phyloP scores from a whole-genome alignment of 164 flowering plant species.

The Macadamia integrifolia region DNA sequence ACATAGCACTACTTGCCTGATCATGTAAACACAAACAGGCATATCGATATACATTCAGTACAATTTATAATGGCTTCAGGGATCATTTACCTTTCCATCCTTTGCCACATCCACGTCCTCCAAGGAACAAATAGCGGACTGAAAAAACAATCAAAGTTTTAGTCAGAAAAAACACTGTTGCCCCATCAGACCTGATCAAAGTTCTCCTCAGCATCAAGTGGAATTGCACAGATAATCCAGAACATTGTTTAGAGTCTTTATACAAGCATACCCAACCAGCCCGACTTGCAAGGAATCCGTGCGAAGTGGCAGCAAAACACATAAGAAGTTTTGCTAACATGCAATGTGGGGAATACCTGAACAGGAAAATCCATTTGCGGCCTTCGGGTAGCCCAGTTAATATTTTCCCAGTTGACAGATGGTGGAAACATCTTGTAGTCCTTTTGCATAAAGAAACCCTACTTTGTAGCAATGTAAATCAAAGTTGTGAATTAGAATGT shows the following conservation, averaged over 20 bases:
- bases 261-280: background rate
- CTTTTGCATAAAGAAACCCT: constrained; percentile 99
- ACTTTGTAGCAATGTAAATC: constrained; percentile 13
- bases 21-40: background rate
- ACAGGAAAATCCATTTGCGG: constrained; percentile 98
- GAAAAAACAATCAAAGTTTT: constrained; percentile 15
- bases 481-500: background rate
- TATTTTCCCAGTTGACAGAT: constrained; percentile 91
- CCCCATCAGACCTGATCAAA: background rate
- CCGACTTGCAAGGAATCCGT: background rate
- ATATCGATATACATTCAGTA: background rate
- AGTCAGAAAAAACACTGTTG: background rate
- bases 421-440: constrained; percentile 99
- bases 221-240: background rate
- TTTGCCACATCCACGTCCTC: constrained; percentile 59
- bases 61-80: background rate
- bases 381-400: constrained; percentile 78
- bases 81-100: constrained; percentile 69
- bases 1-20: background rate
- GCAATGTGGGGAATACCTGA: constrained; percentile 45
- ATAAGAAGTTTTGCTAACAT: background rate
- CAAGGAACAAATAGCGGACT: constrained; percentile 88
- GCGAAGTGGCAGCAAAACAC: background rate
- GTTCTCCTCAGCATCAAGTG: background rate
- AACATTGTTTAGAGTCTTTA: background rate